Percentiles rank a stretch among this genome's conserved stretches.
phyloP scores from a whole-genome alignment of 768 basidiomycete genomes.

The Mycena galericulata region DNA sequence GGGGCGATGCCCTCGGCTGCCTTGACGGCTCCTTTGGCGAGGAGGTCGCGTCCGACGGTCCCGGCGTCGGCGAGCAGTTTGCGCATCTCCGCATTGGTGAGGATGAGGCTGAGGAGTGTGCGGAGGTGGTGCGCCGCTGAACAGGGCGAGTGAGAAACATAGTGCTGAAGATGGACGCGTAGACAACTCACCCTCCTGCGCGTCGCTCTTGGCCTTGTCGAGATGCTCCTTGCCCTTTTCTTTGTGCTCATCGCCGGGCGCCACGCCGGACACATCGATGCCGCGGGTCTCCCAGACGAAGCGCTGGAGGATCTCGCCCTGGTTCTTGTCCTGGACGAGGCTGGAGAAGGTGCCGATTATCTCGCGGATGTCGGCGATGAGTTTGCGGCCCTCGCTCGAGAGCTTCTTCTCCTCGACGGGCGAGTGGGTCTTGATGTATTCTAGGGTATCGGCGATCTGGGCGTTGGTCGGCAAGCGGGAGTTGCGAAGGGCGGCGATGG shows the following conservation, averaged over 20 bases:
- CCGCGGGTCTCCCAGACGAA: slow-evolving; percentile 86
- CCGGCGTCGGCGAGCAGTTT: slow-evolving; percentile 88
- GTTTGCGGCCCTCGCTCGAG: slow-evolving; percentile 79
- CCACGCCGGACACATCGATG: slow-evolving; percentile 48
- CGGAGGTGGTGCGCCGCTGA: slow-evolving; percentile 87
- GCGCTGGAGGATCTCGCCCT: slow-evolving; percentile 92
- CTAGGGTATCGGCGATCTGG: slow-evolving; percentile 81
- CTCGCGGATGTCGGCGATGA: slow-evolving; percentile 81
- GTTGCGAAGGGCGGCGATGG: slow-evolving; percentile 83
- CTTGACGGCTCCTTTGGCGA: slow-evolving; percentile 79
- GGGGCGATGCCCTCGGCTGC: slow-evolving; percentile 80
- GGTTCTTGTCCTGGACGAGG: slow-evolving; percentile 82
- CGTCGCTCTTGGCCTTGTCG: slow-evolving; percentile 60
- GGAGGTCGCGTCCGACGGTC: slow-evolving; percentile 84
- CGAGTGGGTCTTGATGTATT: slow-evolving; percentile 69
- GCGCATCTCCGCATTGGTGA: slow-evolving; percentile 94
- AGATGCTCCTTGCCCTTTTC: slow-evolving; percentile 30
- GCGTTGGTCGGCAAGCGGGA: slow-evolving; percentile 84
- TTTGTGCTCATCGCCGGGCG: slow-evolving; percentile 44
- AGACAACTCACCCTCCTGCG: slow-evolving; percentile 63
- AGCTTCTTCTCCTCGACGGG: slow-evolving; percentile 75
- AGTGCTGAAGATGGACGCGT: background rate
- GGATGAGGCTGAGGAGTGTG: slow-evolving; percentile 85
- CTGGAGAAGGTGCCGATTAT: slow-evolving; percentile 79
- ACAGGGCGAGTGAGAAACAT: background rate